Base-by-base conservation (phyloP, 192 early-diverging fungal genomes). In the Jimgerdemannia flammicorona region DNA sequence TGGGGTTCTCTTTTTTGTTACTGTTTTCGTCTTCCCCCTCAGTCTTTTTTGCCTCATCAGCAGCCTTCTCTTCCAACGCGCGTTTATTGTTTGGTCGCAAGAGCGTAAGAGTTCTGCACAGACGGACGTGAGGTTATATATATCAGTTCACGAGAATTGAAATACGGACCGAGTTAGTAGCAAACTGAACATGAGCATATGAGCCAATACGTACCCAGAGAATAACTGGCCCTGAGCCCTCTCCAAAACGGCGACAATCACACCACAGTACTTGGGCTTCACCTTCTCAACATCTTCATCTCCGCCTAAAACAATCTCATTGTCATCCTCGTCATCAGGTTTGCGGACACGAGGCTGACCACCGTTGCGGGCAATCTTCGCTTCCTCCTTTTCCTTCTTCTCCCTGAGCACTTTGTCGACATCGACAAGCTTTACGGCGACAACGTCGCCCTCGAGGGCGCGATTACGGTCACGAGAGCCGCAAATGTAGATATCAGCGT, bases 371-470 rank as follows among this genome's bases (percentile, higher is more conserved):
- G 85, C 83, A 43, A 89, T 84, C 74, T 89, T 90, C 10, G 84
- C 80, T 72, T 90, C 87, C 77, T 81, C 82, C 39, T 88, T 87
- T 68, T 88, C 85, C 66, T 83, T 72, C 78, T 90, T 82, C 70
- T 89, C 89, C 8, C 74, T 66, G 70, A 88, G 73, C 66, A 89
- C 78, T 77, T 94, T 93, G 29, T 87, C 86, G 0, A 90, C 90
- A 72, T 90, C 87, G 44, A 96, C 80, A 42, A 95, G 70, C 72
- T 88, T 79, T 3, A 96, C 83, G n/a, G 90, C 90, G 19, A 96
- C 95, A 3, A 91, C 82, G 78, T 96, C 95, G 3, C 93, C 94
- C 70, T 96, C 94, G 3, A 96, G 77, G 4, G 94, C 93, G 59
- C 95, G 87, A 80, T 96, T 96, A n/a, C 93, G 89, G 72, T 87